These are phyloP conservation scores for Pezicula neosporulosa DNA, from an alignment of 2,329 filamentous ascomycete genomes.

Conservation along the genomic window DNA sequence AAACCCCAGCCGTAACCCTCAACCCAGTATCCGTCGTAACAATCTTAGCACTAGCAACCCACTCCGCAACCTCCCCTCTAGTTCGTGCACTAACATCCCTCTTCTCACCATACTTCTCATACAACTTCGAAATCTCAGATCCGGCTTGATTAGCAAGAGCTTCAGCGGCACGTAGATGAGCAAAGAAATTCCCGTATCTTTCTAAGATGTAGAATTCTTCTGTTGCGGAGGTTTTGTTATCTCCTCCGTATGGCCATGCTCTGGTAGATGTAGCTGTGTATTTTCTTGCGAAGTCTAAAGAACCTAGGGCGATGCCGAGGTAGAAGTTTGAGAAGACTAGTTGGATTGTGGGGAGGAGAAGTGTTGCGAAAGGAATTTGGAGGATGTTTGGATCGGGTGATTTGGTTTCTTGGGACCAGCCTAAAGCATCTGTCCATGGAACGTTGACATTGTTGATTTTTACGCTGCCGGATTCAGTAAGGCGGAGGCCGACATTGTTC, in stretches of 20 bases:
- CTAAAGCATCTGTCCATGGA: conserved; percentile 58
- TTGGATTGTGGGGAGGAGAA: conserved; percentile 62
- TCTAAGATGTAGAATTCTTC: conserved; percentile 66
- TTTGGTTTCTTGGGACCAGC: conserved; percentile 51
- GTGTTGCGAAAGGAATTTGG: conserved; percentile 48
- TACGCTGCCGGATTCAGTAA: conserved; percentile 62
- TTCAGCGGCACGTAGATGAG: conserved; percentile 57
- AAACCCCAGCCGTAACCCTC: conserved; percentile 55
- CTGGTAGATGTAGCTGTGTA: conserved; percentile 56
- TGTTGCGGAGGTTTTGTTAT: conserved; percentile 52
- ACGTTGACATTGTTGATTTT: conserved; percentile 54
- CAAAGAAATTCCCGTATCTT: conserved; percentile 61
- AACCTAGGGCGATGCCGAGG: conserved; percentile 58
- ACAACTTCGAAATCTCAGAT: conserved; percentile 42
- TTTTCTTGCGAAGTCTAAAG: conserved; percentile 48
- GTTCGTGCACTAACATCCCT: conserved; percentile 45
- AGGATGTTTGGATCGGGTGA: conserved; percentile 47
- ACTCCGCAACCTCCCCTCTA: conserved; percentile 59
- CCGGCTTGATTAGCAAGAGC: conserved; percentile 56
- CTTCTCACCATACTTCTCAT: conserved; percentile 35
- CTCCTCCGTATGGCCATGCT: conserved; percentile 61
- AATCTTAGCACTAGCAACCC: conserved; percentile 60
- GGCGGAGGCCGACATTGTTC: conserved; percentile 60
- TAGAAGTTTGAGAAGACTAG: conserved; percentile 66
- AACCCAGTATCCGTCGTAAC: conserved; percentile 58